Base-by-base conservation (phyloP, 495 filamentous ascomycete species). In the Aspergillus steynii region DNA sequence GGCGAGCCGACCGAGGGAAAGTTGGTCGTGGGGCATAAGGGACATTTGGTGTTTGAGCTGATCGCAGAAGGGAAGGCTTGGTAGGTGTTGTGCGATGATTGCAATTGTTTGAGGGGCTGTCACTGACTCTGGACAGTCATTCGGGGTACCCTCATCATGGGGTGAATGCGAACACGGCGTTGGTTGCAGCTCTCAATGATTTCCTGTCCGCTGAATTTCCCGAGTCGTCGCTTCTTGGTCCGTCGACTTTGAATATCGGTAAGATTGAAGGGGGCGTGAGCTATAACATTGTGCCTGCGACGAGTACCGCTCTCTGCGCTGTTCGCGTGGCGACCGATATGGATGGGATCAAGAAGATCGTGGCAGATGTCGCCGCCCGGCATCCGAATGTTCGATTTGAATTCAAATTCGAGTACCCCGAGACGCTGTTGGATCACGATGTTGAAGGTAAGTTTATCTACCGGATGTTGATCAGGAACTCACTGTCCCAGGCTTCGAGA, bases 1-100 rank as follows among this genome's bases (percentile, higher is more conserved):
- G 92, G 71, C 46, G 92, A 96, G 68, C 92, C 92, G 20, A 95
- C 92, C 0, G 90, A 92, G 68, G 79, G 84, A 61, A 88, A 87
- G 68, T 84, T 96, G 29, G 90, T 88, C 0, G 82, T 85, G 47
- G 92, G 92, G 0, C 92, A 96, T 73, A 96, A 96, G 67, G 92
- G 92, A 1, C 84, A 85, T 55, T 66, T 86, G 5, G 71, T 71
- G 3, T 83, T 89, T 55, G 72, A 75, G 4, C 53, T 95, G 29
- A 77, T 73, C 26, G 86, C 84, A 0, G 71, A 80, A 49, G 92
- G 92, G 28, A 88, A 57, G 28, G 57, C 58, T 10, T 64, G 61
- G 61, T 62, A 8, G 14, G 55, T 58, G 85, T 61, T 86, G 86
- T 0, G 86, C 20, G 5, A 29, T 20, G 25, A 25, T 50, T 25